phyloP scores from a whole-genome alignment of 2,329 filamentous ascomycete genomes.

The Cladobotryum mycophilum region DNA sequence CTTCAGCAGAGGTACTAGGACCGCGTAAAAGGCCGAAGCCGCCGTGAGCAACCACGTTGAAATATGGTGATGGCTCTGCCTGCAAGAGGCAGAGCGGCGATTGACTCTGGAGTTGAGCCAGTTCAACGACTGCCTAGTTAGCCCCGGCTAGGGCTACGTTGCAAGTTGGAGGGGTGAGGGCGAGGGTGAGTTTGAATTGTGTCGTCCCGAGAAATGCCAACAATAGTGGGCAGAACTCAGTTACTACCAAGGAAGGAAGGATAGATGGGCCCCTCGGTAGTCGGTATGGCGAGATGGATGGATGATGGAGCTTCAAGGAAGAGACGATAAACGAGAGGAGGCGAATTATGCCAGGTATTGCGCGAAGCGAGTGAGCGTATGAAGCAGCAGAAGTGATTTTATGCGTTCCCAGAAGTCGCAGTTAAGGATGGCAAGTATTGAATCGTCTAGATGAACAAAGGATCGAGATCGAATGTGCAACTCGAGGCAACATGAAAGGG shows the following conservation, averaged over 20 bases:
- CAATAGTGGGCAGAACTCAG: no score
- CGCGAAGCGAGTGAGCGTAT: no score
- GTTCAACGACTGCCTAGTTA: conserved; percentile 25
- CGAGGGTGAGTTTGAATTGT: no score
- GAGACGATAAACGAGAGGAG: background rate
- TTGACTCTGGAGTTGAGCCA: conserved; percentile 39
- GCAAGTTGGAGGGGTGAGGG: conserved; percentile 5
- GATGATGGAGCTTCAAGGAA: background rate
- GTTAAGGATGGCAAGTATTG: no score
- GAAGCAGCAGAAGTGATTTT: no score
- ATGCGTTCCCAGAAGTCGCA: no score
- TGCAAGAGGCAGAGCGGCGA: conserved; percentile 35
- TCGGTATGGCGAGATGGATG: no score
- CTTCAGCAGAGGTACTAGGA: conserved; percentile 23
- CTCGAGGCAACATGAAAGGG: conserved; percentile 4
- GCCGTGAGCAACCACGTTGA: conserved; percentile 23
- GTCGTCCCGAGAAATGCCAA: no score
- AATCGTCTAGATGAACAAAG: no score
- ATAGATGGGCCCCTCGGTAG: no score
- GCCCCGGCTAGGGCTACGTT: conserved; percentile 11
- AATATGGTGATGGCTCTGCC: conserved; percentile 32
- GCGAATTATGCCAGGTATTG: background rate
- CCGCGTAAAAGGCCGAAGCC: conserved; percentile 23
- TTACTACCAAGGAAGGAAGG: no score
- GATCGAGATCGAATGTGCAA: background rate